Percentiles rank a stretch among this genome's conserved stretches.
Evolutionary conservation across 2,329 filamentous ascomycete species (phyloP).

Genomic region (Aspergillus jensenii): DNA sequence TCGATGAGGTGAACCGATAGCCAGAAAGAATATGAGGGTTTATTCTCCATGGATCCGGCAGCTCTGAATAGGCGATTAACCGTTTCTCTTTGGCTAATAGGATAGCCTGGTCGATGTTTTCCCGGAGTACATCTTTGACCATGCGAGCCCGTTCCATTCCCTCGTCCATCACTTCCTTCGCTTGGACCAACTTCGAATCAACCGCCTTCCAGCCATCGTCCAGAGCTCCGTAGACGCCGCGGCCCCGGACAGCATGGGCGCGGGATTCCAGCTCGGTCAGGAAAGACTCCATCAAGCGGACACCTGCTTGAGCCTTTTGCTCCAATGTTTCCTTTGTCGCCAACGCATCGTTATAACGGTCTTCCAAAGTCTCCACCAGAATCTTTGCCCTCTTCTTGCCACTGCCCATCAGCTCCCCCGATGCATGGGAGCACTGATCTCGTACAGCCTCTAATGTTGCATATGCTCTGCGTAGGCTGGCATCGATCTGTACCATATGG

Average conservation of each 20-base stretch:
- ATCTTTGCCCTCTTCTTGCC: slow-evolving; percentile 81
- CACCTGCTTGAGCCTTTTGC: slow-evolving; percentile 85
- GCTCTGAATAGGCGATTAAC: slow-evolving; percentile 82
- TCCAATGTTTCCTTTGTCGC: slow-evolving; percentile 82
- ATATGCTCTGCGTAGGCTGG: slow-evolving; percentile 81
- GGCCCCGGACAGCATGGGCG: slow-evolving; percentile 75
- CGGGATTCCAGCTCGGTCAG: slow-evolving; percentile 81
- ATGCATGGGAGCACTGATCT: slow-evolving; percentile 83
- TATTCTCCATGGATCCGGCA: slow-evolving; percentile 88
- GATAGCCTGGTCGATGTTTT: slow-evolving; percentile 79
- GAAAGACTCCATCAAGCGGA: slow-evolving; percentile 82
- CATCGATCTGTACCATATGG: slow-evolving; percentile 76
- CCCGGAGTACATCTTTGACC: slow-evolving; percentile 77
- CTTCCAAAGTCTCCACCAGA: slow-evolving; percentile 89
- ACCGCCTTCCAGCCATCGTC: slow-evolving; percentile 77
- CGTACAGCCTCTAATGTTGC: slow-evolving; percentile 82
- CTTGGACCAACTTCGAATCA: slow-evolving; percentile 73
- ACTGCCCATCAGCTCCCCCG: slow-evolving; percentile 84
- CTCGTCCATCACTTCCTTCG: slow-evolving; percentile 74
- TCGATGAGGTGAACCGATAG: slow-evolving; percentile 91
- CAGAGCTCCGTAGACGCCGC: slow-evolving; percentile 74
- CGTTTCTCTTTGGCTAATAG: slow-evolving; percentile 73
- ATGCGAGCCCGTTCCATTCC: slow-evolving; percentile 79
- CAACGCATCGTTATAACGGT: slow-evolving; percentile 81
- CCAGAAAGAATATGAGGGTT: slow-evolving; percentile 91